Percentiles rank a stretch among this genome's conserved stretches.
These are phyloP conservation scores for Eremochloa ophiuroides DNA, from an alignment of 176 grass and related monocot species.

Conservation along the genomic window DNA sequence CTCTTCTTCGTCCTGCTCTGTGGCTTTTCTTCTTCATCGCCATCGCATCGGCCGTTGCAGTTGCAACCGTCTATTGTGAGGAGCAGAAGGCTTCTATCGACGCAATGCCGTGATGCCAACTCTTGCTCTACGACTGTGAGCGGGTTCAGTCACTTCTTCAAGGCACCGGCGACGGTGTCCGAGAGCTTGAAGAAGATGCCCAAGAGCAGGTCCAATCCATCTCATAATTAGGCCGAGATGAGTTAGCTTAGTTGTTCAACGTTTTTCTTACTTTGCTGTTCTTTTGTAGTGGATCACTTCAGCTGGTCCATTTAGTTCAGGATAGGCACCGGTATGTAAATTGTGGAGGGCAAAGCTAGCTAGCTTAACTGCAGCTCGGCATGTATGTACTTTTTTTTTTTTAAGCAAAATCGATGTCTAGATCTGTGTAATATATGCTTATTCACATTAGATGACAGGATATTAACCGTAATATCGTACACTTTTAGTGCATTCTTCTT, in stretches of 20 bases:
- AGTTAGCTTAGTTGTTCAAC: not conserved
- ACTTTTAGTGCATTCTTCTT: not conserved
- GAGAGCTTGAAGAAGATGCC: constrained; percentile 36
- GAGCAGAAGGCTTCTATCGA: constrained; percentile 10
- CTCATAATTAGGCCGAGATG: constrained; percentile 30
- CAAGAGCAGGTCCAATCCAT: constrained; percentile 39
- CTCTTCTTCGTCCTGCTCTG: not conserved
- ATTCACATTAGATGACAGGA: not conserved
- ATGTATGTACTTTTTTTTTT: constrained; percentile 28
- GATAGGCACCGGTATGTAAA: not conserved
- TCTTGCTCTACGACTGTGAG: constrained; percentile 5
- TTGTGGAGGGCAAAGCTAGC: not conserved
- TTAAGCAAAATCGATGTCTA: constrained; percentile 3
- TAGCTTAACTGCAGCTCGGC: constrained; percentile 7
- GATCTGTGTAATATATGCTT: not conserved
- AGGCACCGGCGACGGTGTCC: constrained; percentile 13
- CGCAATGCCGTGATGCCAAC: not conserved
- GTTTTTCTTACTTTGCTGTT: not conserved
- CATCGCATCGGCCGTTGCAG: not conserved
- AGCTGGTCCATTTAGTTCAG: constrained; percentile 22
- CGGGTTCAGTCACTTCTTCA: not conserved
- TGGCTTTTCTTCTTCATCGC: not conserved
- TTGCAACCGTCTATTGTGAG: not conserved
- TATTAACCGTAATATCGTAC: not conserved
- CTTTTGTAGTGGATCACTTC: not conserved